Conservation (phyloP, 768 basidiomycete species). For the Boletus coccyginus region DNA sequence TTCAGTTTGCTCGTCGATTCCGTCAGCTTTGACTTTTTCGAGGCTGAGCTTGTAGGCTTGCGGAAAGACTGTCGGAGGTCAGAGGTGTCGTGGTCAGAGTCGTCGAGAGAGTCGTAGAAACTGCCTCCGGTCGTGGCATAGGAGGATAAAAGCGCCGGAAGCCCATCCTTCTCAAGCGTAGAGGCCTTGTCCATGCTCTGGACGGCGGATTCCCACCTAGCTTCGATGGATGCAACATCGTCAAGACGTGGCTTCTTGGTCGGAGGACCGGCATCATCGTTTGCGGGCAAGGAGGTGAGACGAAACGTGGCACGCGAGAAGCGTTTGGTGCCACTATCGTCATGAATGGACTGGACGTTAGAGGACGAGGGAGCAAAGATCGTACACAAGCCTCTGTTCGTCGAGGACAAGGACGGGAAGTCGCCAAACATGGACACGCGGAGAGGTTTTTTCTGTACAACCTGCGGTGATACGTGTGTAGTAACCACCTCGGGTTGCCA, state of each 20-base stretch:
- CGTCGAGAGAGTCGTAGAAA: constrained; percentile 28
- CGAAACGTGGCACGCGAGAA: constrained; percentile 42
- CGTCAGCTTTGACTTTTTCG: constrained; percentile 7
- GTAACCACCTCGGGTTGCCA: neutral
- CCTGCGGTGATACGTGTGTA: constrained; percentile 12
- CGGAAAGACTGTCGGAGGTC: constrained; percentile 3
- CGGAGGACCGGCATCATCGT: constrained; percentile 32
- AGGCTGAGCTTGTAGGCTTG: neutral
- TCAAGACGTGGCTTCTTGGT: constrained; percentile 44
- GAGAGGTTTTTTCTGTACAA: constrained; percentile 28
- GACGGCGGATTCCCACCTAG: constrained; percentile 49
- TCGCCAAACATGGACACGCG: constrained; percentile 33
- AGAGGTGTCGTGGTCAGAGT: constrained; percentile 20
- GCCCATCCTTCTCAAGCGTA: constrained; percentile 44
- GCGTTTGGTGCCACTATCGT: constrained; percentile 36
- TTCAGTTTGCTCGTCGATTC: constrained; percentile 16
- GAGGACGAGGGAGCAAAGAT: constrained; percentile 33
- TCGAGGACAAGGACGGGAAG: constrained; percentile 25
- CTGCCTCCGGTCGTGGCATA: constrained; percentile 22
- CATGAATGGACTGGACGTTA: constrained; percentile 42
- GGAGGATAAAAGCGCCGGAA: constrained; percentile 41
- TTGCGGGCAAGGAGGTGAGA: constrained; percentile 5
- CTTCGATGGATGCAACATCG: constrained; percentile 25
- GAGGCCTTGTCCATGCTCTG: constrained; percentile 43
- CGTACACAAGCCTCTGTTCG: constrained; percentile 23